Evolutionary conservation across 257 asterid species (phyloP).

Genomic region (Ilex asprella): DNA sequence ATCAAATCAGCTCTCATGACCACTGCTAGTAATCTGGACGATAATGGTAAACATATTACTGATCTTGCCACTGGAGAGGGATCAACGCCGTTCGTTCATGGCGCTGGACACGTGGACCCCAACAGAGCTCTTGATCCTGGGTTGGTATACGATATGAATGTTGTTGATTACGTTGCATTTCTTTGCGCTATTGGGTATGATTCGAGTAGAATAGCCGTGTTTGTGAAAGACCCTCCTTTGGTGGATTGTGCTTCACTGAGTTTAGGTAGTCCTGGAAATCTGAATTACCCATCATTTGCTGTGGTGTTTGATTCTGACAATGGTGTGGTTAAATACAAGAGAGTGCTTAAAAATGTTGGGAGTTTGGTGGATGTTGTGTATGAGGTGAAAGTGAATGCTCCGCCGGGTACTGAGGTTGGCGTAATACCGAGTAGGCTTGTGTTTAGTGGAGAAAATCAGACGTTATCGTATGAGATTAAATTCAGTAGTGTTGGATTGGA

Average conservation of each 20-base stretch:
- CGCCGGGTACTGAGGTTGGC: constrained; percentile 60
- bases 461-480: constrained; percentile 59
- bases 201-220: constrained; percentile 30
- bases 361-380: constrained; percentile 31
- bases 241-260: constrained; percentile 46
- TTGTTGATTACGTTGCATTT: constrained; percentile 53
- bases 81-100: constrained; percentile 60
- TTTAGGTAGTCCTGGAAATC: constrained; percentile 52
- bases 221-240: constrained; percentile 28
- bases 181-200: constrained; percentile 69
- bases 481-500: constrained; percentile 36
- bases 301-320: constrained; percentile 38
- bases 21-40: constrained; percentile 64
- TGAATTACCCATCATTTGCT: constrained; percentile 87
- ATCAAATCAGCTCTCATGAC: constrained; percentile 89
- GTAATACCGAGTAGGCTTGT: constrained; percentile 61
- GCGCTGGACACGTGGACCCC: constrained; percentile 90
- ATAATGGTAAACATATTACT: constrained; percentile 42
- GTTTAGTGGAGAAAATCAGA: constrained; percentile 31
- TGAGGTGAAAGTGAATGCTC: constrained; percentile 62
- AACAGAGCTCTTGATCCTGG: constrained; percentile 80
- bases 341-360: constrained; percentile 77
- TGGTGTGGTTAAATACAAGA: constrained; percentile 47
- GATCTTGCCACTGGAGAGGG: constrained; percentile 75
- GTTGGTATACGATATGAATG: constrained; percentile 52